Base-by-base conservation (phyloP, 805 yeast genomes). In the Yarrowia yakushimensis region DNA sequence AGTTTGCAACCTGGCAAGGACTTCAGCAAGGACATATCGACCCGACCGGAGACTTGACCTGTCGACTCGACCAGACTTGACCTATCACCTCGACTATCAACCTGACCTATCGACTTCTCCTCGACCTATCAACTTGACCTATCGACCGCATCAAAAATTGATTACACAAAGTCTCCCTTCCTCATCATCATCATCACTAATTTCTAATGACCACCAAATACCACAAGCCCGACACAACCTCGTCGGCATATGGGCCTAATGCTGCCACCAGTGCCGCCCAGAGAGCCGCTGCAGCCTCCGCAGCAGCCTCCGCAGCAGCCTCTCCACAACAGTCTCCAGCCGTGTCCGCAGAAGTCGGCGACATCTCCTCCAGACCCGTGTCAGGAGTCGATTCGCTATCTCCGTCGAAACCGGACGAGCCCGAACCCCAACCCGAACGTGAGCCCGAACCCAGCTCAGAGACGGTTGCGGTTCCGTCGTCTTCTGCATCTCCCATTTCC, bases 201-300 rank as follows among this genome's bases (percentile, higher is more conserved):
- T 27, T 27, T 43, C 50, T 43, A 43, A 27, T 27, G 50, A 27
- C 55, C 43, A 52, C 59, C 34, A 34, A 52, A 23, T 52, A 52
- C 59, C 59, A 52, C 43, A 31, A 52, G 13, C 59, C 59, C 43
- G 59, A 52, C 37, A 52, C 59, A n/a, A 52, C 59, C 10, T 30
- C 59, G 43, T 34, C 43, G 31, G 59, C 59, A 18, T 52, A 52
- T 27, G 59, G 59, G 6, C 48, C 48, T 13, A 25, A n/a, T 43
- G 48, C 48, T 22, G 48, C 33, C 48, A 25, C 33, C 33, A 11
- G n/a, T 9, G 52, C 52, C 7, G 36, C 52, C 55, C 41, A 22
- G 17, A 25, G 42, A 18, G 57, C 31, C 11, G 31, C 55, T 10
- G 17, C 30, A 10, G 39, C 41, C 9, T 3, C 55, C 15, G 6